Conservation (phyloP, 768 basidiomycete species). For the Nidula microcarpa region DNA sequence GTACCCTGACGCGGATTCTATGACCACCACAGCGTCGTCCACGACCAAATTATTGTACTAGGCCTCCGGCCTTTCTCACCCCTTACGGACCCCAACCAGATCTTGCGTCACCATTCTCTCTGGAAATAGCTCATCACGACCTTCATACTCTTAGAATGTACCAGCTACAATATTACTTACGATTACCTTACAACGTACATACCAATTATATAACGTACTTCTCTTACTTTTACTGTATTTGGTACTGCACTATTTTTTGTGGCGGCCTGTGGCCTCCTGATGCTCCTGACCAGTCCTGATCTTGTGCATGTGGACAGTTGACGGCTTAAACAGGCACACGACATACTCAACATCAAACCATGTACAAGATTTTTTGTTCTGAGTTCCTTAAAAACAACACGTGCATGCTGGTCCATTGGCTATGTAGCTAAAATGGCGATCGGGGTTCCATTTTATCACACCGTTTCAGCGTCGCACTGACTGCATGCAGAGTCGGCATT, state of each 20-base stretch:
- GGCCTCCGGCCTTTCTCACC: background rate
- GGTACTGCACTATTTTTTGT: background rate
- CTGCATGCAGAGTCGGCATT: too few relatives aligned
- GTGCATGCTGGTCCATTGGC: too few relatives aligned
- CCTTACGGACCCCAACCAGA: background rate
- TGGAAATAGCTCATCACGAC: background rate
- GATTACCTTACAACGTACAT: constrained; percentile 5
- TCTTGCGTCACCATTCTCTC: background rate
- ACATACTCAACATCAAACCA: too few relatives aligned
- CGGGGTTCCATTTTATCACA: too few relatives aligned
- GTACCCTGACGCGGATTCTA: constrained; percentile 31
- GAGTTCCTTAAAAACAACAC: too few relatives aligned
- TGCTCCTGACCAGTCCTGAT: background rate
- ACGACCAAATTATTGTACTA: background rate
- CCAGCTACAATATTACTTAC: background rate
- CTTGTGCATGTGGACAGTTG: background rate
- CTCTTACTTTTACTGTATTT: background rate
- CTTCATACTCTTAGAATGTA: constrained; percentile 15
- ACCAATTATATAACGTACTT: constrained; percentile 1
- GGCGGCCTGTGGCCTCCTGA: background rate
- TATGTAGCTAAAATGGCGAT: too few relatives aligned
- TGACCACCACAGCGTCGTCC: background rate
- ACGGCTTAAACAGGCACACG: background rate
- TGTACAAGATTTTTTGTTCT: too few relatives aligned
- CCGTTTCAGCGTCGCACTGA: too few relatives aligned